Evolutionary conservation across 106 monocot genomes (phyloP), one percentile per base, ranked within the genome.

Genomic region (Cymbidium sinense): DNA sequence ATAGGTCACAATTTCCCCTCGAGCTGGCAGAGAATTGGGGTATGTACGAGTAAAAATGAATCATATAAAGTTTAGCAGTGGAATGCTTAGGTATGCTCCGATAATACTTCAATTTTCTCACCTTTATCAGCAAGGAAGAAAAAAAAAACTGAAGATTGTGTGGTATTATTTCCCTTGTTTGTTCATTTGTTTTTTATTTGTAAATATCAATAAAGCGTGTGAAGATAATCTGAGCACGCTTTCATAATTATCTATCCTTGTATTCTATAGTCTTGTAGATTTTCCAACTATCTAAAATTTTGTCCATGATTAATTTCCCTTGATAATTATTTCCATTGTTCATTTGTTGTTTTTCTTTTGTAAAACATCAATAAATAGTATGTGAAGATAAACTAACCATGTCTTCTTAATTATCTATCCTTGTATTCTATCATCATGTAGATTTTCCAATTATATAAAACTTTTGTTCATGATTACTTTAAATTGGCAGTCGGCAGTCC

Each of bases 1-100:
- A 31, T 65, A 94, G 94, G 79, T 94, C 6, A 94, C 91, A 5
- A 91, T 94, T 77, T 79, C 94, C 77, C 94, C 94, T 83, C 87
- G 94, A 82, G 94, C 94, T 89, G 94, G 94, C n/a, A 87, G 89
- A 83, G 91, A 94, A 79, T 75, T 91, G 82, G 94, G 94, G 12
- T 94, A 94, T 83, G 89, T 89, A 31, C 86, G 91, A 77, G 89
- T 87, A 31, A 94, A 94, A 75, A 94, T 94, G 94, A 91, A 94
- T 79, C 86, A 89, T n/a, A 83, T 91, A 86, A 94, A 86, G 74
- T 94, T 94, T 83, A 67, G 54, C 55, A 82, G 87, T 81, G 94
- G 94, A 82, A 87, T 94, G 94, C 89, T 94, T 67, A 94, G 87
- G 94, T 94, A 77, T 50, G 75, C 79, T 35, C 1, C 12, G 7